phyloP scores from a whole-genome alignment of 768 basidiomycete genomes.

The Leucocoprinus leucothites region DNA sequence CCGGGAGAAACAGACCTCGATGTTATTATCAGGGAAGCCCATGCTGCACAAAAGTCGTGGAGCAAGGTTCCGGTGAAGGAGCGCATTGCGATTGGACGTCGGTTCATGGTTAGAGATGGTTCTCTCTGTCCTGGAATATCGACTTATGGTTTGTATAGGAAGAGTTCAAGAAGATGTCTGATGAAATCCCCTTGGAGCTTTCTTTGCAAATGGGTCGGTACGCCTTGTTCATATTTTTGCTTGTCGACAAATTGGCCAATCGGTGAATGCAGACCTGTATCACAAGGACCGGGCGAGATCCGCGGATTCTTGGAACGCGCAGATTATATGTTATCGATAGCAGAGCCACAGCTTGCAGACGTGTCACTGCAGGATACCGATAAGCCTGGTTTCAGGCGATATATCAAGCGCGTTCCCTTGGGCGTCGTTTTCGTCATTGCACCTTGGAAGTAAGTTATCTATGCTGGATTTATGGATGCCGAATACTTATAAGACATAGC shows the following conservation, averaged over 20 bases:
- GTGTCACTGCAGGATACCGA: slow-evolving; percentile 73
- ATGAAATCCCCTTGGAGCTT: slow-evolving; percentile 72
- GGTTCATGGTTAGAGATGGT: slow-evolving; percentile 29
- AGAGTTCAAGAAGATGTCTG: slow-evolving; percentile 45
- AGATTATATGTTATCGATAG: slow-evolving; percentile 82
- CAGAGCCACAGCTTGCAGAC: slow-evolving; percentile 69
- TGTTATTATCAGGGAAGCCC: slow-evolving; percentile 49
- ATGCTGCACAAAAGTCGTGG: slow-evolving; percentile 76
- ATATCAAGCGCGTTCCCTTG: slow-evolving; percentile 78
- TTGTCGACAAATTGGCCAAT: not conserved
- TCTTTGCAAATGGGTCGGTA: slow-evolving; percentile 92
- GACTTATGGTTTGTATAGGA: slow-evolving; percentile 26
- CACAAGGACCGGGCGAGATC: slow-evolving; percentile 77
- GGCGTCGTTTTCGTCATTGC: slow-evolving; percentile 88
- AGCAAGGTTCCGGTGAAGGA: slow-evolving; percentile 65
- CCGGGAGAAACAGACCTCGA: slow-evolving; percentile 61
- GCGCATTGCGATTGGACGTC: slow-evolving; percentile 61
- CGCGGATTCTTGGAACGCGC: slow-evolving; percentile 80
- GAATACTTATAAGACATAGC: slow-evolving; percentile 32
- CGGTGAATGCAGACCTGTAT: slow-evolving; percentile 59
- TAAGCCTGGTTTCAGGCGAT: slow-evolving; percentile 79
- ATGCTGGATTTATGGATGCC: not conserved
- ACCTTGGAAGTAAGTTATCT: slow-evolving; percentile 79
- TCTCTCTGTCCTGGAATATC: not conserved
- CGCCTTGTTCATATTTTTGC: slow-evolving; percentile 21